Base-by-base conservation (phyloP, 441 rosid genomes). In the Populus hybrid region DNA sequence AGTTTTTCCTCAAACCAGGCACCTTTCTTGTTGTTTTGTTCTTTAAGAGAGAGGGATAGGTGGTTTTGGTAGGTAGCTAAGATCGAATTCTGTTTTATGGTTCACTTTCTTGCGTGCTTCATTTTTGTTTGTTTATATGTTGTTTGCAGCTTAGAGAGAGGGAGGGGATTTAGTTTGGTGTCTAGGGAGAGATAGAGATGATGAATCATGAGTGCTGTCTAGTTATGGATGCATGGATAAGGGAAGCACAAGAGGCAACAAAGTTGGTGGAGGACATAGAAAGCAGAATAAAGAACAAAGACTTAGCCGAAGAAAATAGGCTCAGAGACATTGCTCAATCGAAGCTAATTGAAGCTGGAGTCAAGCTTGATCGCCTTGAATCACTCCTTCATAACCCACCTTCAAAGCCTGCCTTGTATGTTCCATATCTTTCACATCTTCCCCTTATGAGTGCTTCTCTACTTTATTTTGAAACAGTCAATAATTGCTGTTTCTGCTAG, bases 301-400 rank as follows among this genome's bases (percentile, higher is more conserved):
- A 66, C 31, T 64, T 68, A 1, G 64, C 36, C 6, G 76, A 74
- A n/a, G 75, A 77, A 9, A 9, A 56, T 26, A 72, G 73, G 66
- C 42, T 78, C 70, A 33, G 38, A n/a, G 85, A 81, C 59, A 31
- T 66, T 68, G 81, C 84, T 67, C 74, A 78, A 72, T 81, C 89
- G 63, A 87, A 88, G 81, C 85, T 89, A 40, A 50, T 82, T n/a
- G 82, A 88, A 40, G 88, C 78, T 71, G 89, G 91, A 35, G 75
- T 83, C 59, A 85, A 81, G 87, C 84, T 88, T 23, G 90, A 89
- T 80, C 85, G 87, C 65, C 91, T 88, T 64, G 90, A 88, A 75
- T 82, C 90, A 1, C 89, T 87, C 71, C 90, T 89, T 11, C 84
- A 72, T 68, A 88, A 87, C 82, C 90, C 91, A n/a, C 93, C 86